phyloP scores from a whole-genome alignment of 2,329 filamentous ascomycete genomes.

The Sphaerulina populicola region DNA sequence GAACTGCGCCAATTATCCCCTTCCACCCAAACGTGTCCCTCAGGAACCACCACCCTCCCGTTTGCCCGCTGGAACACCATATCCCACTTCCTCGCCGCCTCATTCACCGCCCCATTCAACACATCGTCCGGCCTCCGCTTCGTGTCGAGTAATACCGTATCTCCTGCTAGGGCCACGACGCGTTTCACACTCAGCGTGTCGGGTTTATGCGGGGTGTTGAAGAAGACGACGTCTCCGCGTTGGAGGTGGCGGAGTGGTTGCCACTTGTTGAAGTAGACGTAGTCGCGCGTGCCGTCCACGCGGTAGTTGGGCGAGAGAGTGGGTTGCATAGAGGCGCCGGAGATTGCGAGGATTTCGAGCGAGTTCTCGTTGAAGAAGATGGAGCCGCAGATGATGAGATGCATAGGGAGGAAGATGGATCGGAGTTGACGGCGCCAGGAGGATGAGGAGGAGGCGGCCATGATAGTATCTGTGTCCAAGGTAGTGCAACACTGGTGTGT shows the following conservation, averaged over 20 bases:
- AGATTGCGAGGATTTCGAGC: slow-evolving; percentile 33
- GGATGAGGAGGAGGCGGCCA: too few relatives aligned
- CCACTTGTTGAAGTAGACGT: slow-evolving; percentile 34
- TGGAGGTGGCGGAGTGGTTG: slow-evolving; percentile 25
- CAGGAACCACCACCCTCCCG: slow-evolving; percentile 55
- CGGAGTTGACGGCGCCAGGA: background rate
- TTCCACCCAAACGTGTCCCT: slow-evolving; percentile 89
- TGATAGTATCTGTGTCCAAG: background rate
- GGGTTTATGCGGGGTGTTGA: slow-evolving; percentile 54
- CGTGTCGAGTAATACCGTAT: slow-evolving; percentile 57
- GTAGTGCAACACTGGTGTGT: background rate
- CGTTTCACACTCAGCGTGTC: slow-evolving; percentile 69
- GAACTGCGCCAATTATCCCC: slow-evolving; percentile 70
- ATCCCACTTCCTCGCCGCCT: slow-evolving; percentile 27
- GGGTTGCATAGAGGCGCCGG: slow-evolving; percentile 40
- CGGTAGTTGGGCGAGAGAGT: slow-evolving; percentile 38
- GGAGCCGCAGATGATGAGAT: slow-evolving; percentile 7
- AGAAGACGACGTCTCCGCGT: slow-evolving; percentile 40
- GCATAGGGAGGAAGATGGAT: slow-evolving; percentile 11
- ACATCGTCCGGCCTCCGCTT: slow-evolving; percentile 30
- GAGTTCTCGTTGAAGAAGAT: slow-evolving; percentile 37
- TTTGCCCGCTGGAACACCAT: slow-evolving; percentile 16
- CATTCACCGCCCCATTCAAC: slow-evolving; percentile 30
- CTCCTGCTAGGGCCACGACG: slow-evolving; percentile 71
- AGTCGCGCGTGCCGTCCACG: slow-evolving; percentile 35